phyloP scores from a whole-genome alignment of 306 rosid species.

The Alnus rubra region DNA sequence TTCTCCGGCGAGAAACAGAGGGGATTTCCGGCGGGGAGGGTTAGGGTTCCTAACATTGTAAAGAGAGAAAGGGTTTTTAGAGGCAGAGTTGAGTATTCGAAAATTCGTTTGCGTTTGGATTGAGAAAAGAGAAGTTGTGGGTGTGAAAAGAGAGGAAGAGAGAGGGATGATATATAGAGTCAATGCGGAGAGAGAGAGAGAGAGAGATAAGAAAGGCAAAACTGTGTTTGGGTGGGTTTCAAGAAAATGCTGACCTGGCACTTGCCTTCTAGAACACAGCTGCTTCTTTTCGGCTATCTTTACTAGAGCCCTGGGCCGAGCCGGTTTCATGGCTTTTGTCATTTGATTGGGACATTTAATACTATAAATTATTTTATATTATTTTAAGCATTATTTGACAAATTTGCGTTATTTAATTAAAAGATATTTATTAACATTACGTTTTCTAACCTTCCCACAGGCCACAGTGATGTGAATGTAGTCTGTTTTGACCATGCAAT shows the following conservation, averaged over 20 bases:
- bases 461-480: no score
- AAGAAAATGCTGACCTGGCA: conserved; percentile 20
- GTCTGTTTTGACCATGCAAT: no score
- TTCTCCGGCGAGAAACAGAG: conserved; percentile 5
- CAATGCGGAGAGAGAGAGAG: not conserved
- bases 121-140: not conserved
- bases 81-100: not conserved
- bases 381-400: no score
- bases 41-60: conserved; percentile 32
- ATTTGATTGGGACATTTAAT: no score
- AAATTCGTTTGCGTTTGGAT: not conserved
- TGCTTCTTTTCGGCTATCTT: no score
- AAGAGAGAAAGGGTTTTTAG: not conserved
- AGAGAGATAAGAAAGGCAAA: not conserved
- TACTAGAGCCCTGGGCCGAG: no score
- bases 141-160: not conserved
- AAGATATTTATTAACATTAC: no score
- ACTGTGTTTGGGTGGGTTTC: conserved; percentile 11
- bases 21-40: not conserved
- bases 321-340: no score
- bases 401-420: no score
- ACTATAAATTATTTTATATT: no score
- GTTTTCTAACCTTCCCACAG: no score
- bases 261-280: conserved; percentile 7
- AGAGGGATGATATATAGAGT: not conserved